Base-by-base conservation (phyloP, 2,329 filamentous ascomycete species). In the Byssochlamys sp. region DNA sequence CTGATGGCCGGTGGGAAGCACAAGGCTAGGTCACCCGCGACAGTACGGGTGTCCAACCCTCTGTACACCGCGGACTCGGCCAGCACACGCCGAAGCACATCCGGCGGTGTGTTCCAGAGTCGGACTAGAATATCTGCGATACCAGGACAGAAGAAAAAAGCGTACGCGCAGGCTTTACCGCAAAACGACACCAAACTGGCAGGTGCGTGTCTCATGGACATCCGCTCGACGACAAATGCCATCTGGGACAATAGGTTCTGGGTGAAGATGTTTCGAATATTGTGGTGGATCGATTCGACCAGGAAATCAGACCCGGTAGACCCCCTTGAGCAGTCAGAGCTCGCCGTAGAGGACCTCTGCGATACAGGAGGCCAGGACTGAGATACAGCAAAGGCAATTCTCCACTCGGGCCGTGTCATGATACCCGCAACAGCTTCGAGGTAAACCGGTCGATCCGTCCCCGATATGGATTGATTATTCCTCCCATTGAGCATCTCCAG, bases 381-480 rank as follows among this genome's bases (percentile, higher is more conserved):
- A 58, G 84, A 81, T 67, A 88, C 86, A 24, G 81, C 83, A 3
- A 84, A 84, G 0, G 87, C 81, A 55, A 87, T 80, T 60, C 89
- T 84, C 91, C 91, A 96, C 74, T 96, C 91, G 0, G 87, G 85
- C 52, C 91, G 83, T 73, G 88, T 87, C 91, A 96, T 95, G 68
- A 96, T 84, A 55, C 87, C 83, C 53, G 87, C 85, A 25, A 89
- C 81, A 4, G 85, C 88, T 67, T 96, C 91, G 31, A 95, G 80
- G 50, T 95, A 84, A 2, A 85, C 81, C 0, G 90, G 89, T 31
- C 90, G 81, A 67, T 96, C 91, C n/a, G 90, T 86, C 10, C 89
- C 89, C 1, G 90, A 85, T 12, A 96, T 85, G 2, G 88, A 86
- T 65, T 90, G 87, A 57, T 86, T 86, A 68, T 86, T 83, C 60